Evolutionary conservation across 2,329 filamentous ascomycete genomes (phyloP), one percentile per base, ranked within the genome.

Genomic region (Microdochium trichocladiopsis): DNA sequence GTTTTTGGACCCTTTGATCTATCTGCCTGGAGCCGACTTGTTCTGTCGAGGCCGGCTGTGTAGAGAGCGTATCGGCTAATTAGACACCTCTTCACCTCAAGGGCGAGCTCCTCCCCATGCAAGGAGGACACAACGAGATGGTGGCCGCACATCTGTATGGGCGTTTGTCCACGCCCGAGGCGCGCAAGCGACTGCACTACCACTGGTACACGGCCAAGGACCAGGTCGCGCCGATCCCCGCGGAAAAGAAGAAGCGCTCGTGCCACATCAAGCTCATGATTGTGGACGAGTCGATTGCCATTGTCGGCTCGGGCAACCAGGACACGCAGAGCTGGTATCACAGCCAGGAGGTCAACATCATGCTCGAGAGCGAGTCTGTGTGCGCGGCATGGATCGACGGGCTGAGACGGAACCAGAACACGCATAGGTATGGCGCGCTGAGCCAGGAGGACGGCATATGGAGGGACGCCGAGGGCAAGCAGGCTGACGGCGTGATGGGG

Each of bases 241-340:
- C 88, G 50, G 76, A 71, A 2, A 80, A 79, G 64, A 86, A 87
- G 66, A 72, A 78, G 33, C 76, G 88, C 1, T 82, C 78, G 52
- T 91, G 88, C 62, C 88, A 92, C 65, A 78, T 91, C 63, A 93
- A 93, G 64, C 72, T 93, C 2, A 79, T 92, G 72, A 86, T 92
- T 43, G 83, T 82, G 1, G 88, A 93, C 63, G 79, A 78, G 45
- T 70, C 71, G 22, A 76, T 93, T 33, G 87, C 79, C 2, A 83
- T 92, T 33, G 79, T 87, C 65, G 88, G 88, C 3, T 88, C 82
- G 57, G 88, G 87, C 0, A 93, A 92, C 61, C 85, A 91, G 64
- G 88, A 93, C 59, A 91, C 88, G 2, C 88, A 93, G 66, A 83
- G 78, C 21, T 92, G 87, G 83, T 91, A 78, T 58, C 88, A 93